Percentiles rank a stretch among this genome's conserved stretches.
These are phyloP conservation scores for Spathaspora arborariae DNA, from an alignment of 805 yeast species.

Conservation along the genomic window DNA sequence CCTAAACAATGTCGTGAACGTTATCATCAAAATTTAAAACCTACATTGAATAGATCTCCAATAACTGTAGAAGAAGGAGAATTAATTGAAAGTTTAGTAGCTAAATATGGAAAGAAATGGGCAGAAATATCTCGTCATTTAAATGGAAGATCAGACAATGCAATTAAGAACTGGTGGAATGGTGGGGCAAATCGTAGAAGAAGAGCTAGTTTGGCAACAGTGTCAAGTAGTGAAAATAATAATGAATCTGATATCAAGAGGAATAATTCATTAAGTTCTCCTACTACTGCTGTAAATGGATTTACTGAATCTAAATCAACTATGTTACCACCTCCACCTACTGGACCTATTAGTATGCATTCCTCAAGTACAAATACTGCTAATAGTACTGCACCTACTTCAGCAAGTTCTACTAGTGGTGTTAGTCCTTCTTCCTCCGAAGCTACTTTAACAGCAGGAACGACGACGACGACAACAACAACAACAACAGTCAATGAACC, in stretches of 20 bases:
- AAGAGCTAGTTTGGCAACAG: slow-evolving; percentile 24
- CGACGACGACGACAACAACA: neutral
- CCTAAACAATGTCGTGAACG: slow-evolving; percentile 92
- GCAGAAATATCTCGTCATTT: slow-evolving; percentile 88
- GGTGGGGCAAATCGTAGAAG: slow-evolving; percentile 87
- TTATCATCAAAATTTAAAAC: slow-evolving; percentile 87
- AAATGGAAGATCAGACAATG: slow-evolving; percentile 85
- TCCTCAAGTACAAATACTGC: neutral
- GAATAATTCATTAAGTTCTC: neutral
- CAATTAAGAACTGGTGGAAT: slow-evolving; percentile 95
- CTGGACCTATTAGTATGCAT: neutral
- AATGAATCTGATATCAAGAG: neutral
- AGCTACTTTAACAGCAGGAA: neutral
- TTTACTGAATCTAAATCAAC: neutral
- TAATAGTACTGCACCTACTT: neutral
- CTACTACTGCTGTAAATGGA: too few relatives aligned
- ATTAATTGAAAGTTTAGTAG: slow-evolving; percentile 74
- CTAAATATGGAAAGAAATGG: slow-evolving; percentile 83
- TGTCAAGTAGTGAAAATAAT: neutral
- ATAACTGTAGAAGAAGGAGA: slow-evolving; percentile 82
- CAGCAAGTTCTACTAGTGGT: neutral
- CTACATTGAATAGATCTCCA: slow-evolving; percentile 75
- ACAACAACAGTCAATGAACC: slow-evolving; percentile 1
- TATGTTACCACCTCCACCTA: slow-evolving; percentile 9
- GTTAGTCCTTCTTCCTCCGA: slow-evolving; percentile 1